Conservation (phyloP, 2,329 filamentous ascomycete genomes). For the Cryphonectria japonica region DNA sequence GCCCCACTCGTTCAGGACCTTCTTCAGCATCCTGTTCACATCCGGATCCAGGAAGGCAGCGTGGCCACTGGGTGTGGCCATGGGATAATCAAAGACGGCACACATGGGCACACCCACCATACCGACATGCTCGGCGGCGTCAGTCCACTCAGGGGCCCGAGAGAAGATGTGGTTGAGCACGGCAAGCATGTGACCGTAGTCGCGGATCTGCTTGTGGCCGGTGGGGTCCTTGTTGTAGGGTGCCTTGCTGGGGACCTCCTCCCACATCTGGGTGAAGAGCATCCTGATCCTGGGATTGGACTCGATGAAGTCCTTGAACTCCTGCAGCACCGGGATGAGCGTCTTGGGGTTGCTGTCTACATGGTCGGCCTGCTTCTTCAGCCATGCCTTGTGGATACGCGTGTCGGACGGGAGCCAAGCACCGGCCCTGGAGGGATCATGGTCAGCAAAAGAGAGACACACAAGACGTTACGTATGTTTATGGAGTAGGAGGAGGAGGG, state of each 20-base stretch:
- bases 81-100: constrained; percentile 59
- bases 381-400: constrained; percentile 65
- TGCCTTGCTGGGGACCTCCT: constrained; percentile 63
- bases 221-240: constrained; percentile 66
- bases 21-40: constrained; percentile 57
- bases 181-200: constrained; percentile 68
- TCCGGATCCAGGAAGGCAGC: constrained; percentile 60
- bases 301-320: constrained; percentile 71
- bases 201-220: constrained; percentile 64
- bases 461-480: not conserved
- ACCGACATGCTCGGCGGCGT: constrained; percentile 53
- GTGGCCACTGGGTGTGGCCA: constrained; percentile 57
- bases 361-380: constrained; percentile 58
- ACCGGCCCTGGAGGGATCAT: constrained; percentile 46
- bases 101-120: constrained; percentile 59
- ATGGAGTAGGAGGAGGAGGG: not conserved
- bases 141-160: constrained; percentile 56
- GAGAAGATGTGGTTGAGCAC: constrained; percentile 65
- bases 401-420: constrained; percentile 68
- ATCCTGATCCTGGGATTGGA: constrained; percentile 65
- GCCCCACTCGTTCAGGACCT: constrained; percentile 61
- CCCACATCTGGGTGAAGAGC: constrained; percentile 70
- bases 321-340: constrained; percentile 62
- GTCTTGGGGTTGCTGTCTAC: constrained; percentile 55
- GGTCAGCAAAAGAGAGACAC: constrained; percentile 1